Base-by-base conservation (phyloP, 768 basidiomycete genomes). In the Suillus cothurnatus region DNA sequence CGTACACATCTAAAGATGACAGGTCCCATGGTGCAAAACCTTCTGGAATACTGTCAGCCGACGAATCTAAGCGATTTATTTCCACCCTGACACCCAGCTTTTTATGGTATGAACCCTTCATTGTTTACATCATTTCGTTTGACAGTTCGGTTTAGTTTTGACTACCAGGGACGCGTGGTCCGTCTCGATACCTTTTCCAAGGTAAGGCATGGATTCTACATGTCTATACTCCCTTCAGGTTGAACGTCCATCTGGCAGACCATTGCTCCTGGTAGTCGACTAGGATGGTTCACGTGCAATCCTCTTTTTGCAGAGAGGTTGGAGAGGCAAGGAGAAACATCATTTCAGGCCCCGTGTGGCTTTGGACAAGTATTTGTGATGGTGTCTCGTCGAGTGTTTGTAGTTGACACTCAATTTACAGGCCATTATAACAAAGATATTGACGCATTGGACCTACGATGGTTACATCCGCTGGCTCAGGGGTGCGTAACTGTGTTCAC, bases 171-270 rank as follows among this genome's bases (percentile, higher is more conserved):
- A 4, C 86, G 93, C 36, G 93, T 96, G 50, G 86, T 96, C 64
- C 88, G 92, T 4, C 77, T 95, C 41, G 94, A 95, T 71, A 88
- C 88, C 0, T 92, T 92, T 73, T 90, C 88, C 43, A 93, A 92
- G 85, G 89, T 85, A 56, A 41, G 67, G 32, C 19, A 9, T 28
- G 34, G 26, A 28, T 45, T 34, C 9, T 11, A 36, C 4, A 50
- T 28, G 17, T 56, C 4, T 49, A 55, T 26, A 28, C 3, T 21
- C 12, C 14, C 26, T 19, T 60, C 3, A 19, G 43, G 21, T 36
- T n/a, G 31, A 43, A 23, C 45, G n/a, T n/a, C 14, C 39, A 65
- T 71, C 67, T 67, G 68, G 23, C 71, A 94, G 89, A 91, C 88
- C 3, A 85, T 94, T 56, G 89, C 89, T 3, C 93, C 93, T 4